Evolutionary conservation across 495 filamentous ascomycete species (phyloP).

Genomic region (Lindgomyces ingoldianus): DNA sequence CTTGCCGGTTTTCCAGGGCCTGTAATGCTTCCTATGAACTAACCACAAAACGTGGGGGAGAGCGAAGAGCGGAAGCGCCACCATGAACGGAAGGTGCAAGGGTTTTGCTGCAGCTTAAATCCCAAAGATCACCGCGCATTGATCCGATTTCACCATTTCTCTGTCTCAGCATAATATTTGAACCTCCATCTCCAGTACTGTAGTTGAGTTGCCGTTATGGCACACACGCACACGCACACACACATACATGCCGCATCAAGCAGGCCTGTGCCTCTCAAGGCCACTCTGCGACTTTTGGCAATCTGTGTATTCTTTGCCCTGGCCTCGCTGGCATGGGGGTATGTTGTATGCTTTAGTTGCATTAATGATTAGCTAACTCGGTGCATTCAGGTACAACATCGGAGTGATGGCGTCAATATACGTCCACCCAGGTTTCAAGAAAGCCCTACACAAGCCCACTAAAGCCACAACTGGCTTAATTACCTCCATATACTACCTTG

Average conservation of each 20-base stretch:
- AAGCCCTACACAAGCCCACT: conserved; percentile 48
- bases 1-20: neutral
- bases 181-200: too few species aligned
- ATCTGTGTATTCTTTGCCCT: conserved; percentile 57
- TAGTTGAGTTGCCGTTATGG: too few species aligned
- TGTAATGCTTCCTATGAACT: neutral
- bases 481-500: conserved; percentile 60
- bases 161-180: too few species aligned
- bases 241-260: conserved; percentile 6
- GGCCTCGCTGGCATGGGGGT: conserved; percentile 64
- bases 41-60: conserved; percentile 16
- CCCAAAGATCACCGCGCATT: neutral
- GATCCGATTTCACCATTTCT: neutral
- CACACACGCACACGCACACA: neutral
- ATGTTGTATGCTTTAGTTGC: neutral
- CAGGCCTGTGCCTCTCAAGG: conserved; percentile 30
- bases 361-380: neutral
- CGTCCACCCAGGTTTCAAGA: conserved; percentile 55
- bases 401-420: conserved; percentile 59
- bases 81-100: conserved; percentile 2
- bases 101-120: conserved; percentile 6
- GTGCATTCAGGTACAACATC: conserved; percentile 56
- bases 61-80: conserved; percentile 6
- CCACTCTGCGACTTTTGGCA: conserved; percentile 49
- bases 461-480: conserved; percentile 53